Evolutionary conservation across 2,329 filamentous ascomycete species (phyloP), one percentile per base, ranked within the genome.

Genomic region (Trichophyton equinum): DNA sequence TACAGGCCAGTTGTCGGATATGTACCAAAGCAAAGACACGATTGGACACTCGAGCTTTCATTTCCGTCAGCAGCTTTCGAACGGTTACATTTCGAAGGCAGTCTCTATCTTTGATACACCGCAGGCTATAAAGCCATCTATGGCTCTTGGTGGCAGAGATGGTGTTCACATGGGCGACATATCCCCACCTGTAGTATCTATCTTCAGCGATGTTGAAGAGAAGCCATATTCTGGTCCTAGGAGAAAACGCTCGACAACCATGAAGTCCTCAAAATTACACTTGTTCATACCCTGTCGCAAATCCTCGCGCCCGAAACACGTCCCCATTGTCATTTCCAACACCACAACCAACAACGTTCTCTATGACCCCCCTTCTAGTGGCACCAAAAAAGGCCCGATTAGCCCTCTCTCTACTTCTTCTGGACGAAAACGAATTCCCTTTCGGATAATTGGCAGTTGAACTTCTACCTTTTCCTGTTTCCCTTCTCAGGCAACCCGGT

Each of bases 261-360:
- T 57, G 73, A 70, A 67, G 65, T 18, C 13, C 9, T 33, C 51
- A 9, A 55, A 18, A 20, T 27, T 55, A 18, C 51, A 33, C 18
- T 9, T 36, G 8, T 55, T 55, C 27, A 55, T 55, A 55, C 30
- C 51, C 27, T 18, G 25, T n/a, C 51, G 51, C n/a, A 55, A 55
- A 55, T 20, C 18, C 1, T 9, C 20, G 15, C 36, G 57, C 20
- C 57, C 44, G 6, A 46, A 25, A 46, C 57, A 46, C 15, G 51
- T 47, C 2, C 57, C 57, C 13, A 59, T 59, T 47, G 42, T 59
- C 18, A 47, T 59, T 44, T 55, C 51, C 33, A 27, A 55, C 51
- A 9, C 27, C 33, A 55, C 51, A 18, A 55, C 51, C 51, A 55
- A 55, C 15, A 55, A 55, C 15, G 20, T 55, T 20, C 27, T 20